Evolutionary conservation across 192 early-diverging fungal genomes (phyloP), one percentile per base, ranked within the genome.

Genomic region (Phlyctochytrium planicorne): DNA sequence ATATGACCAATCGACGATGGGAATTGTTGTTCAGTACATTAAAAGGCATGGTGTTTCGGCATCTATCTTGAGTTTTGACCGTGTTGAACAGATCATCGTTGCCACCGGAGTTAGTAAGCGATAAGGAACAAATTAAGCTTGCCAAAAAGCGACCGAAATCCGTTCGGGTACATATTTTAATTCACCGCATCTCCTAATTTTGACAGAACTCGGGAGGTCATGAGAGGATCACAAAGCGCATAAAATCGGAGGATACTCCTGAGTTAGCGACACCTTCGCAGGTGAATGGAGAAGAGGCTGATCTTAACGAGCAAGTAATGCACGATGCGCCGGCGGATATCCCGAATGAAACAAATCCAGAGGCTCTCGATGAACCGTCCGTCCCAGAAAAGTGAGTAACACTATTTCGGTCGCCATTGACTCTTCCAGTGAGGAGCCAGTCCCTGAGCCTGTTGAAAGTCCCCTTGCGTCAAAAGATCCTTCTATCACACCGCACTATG

Each of bases 1-100:
- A 59, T 95, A 78, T 67, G 90, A 93, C 56, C 79, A 81, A 3
- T 63, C 66, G 31, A 72, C 63, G 23, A 93, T 92, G 91, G 85
- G 76, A 4, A 84, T 95, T 53, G 72, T 78, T 20, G 82, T 93
- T 30, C 70, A 74, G 36, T 67, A 70, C 60, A 77, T 82, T 52
- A 83, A 80, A 72, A 76, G 74, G 81, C 78, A 29, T 4, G 31
- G 27, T 57, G n/a, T 62, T 1, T 34, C 61, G 34, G 23, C 1
- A n/a, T 27, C 20, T 29, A 23, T 23, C 17, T 4, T 50, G 16
- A 12, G 0, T 29, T 10, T 1, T 59, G 3, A 17, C 27, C 25
- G 0, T 60, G n/a, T 23, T 1, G 29, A n/a, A 27, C n/a, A 63
- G 69, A 32, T n/a, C 36, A 0, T 14, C 52, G 36, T 37, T 65